Evolutionary conservation across 2,329 filamentous ascomycete species (phyloP), one percentile per base, ranked within the genome.

Genomic region (Magnaporthiopsis rhizophila): DNA sequence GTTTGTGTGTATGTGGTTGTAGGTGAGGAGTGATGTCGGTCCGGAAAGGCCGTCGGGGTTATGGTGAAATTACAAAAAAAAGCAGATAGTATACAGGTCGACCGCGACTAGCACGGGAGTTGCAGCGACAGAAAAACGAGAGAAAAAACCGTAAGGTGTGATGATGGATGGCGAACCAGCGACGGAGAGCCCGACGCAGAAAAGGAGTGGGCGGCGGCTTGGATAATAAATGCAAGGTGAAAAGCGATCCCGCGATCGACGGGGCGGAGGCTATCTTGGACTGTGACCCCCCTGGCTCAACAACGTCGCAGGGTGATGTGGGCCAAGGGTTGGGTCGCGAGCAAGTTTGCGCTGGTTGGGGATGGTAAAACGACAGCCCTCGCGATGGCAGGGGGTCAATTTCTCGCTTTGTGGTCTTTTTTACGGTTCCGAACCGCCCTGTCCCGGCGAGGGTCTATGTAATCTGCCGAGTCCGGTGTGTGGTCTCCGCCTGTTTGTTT

Each of bases 281-380:
- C 38, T 5, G 8, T 18, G 38, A 1, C 38, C 38, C 30, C 30
- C 30, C 30, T 50, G 15, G 38, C 9, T 50, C 18, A 21, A 8
- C 24, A 32, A 8, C 15, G 59, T 60, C 59, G 59, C 59, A 60
- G 38, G 15, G 59, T 12, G 26, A 30, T 3, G 3, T 30, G 30
- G 59, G 32, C 59, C 59, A 21, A 30, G 59, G 59, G 59, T 60
- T 6, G 38, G 38, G 60, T 30, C 38, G 36, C 26, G 60, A 62
- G 61, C 61, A 62, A 62, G 50, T 62, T 62, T 62, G 61, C 61
- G 61, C 28, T 57, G 36, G 61, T 62, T 62, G 61, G 61, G 28
- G 56, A n/a, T 26, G 56, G 38, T 45, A 45, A 57, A 62, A 62
- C 61, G 53, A 26, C 12, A 28, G n/a, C 15, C 28, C 50, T 62